Conservation (phyloP, 345 rosid species). For the Melaleuca alternifolia region DNA sequence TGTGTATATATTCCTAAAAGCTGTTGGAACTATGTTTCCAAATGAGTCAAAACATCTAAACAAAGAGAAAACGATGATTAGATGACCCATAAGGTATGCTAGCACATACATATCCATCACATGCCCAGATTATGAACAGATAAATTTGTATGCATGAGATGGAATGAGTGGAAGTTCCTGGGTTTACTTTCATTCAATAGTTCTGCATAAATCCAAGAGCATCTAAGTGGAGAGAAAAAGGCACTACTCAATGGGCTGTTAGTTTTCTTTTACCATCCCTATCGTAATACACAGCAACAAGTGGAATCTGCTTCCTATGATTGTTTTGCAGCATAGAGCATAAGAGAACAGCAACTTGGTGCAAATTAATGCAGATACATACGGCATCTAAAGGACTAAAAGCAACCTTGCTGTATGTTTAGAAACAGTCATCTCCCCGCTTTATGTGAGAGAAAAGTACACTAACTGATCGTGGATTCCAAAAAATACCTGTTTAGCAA, state of each 20-base stretch:
- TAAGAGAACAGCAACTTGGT: background rate
- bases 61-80: background rate
- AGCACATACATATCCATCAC: background rate
- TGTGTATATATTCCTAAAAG: background rate
- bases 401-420: background rate
- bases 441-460: background rate
- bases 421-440: background rate
- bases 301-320: background rate
- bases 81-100: background rate
- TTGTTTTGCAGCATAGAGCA: background rate
- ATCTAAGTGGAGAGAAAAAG: background rate
- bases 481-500: slow-evolving; percentile 59
- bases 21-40: background rate
- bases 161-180: background rate
- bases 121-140: background rate
- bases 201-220: background rate
- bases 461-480: background rate
- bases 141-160: background rate
- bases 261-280: background rate
- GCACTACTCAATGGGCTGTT: background rate
- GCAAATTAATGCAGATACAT: background rate
- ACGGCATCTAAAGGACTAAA: background rate
- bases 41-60: background rate
- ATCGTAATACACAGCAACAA: background rate
- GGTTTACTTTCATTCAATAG: background rate